Percentiles rank a stretch among this genome's conserved stretches.
These are phyloP conservation scores for Fonsecaea multimorphosa DNA, from an alignment of 2,329 filamentous ascomycete species.

Conservation along the genomic window DNA sequence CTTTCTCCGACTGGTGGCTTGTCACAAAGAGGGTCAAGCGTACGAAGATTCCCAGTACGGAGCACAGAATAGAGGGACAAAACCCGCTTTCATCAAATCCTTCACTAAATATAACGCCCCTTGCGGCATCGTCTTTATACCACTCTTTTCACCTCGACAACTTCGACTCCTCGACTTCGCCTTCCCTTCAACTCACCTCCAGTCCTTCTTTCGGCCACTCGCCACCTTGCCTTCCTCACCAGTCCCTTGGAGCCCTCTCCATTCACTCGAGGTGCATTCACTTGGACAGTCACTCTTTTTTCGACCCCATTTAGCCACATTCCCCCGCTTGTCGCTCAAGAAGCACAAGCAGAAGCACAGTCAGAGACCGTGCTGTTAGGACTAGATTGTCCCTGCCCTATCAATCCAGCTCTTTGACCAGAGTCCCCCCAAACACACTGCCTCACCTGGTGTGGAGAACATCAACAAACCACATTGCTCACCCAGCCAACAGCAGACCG, in stretches of 20 bases:
- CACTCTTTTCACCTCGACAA: constrained; percentile 14
- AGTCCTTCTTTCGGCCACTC: constrained; percentile 28
- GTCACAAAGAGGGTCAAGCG: constrained; percentile 10
- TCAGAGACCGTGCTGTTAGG: constrained; percentile 33
- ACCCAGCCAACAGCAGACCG: constrained; percentile 12
- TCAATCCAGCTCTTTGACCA: constrained; percentile 34
- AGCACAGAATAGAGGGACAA: background rate
- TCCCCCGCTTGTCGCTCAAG: constrained; percentile 6
- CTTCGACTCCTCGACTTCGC: constrained; percentile 17
- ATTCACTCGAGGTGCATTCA: constrained; percentile 33
- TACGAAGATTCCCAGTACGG: background rate
- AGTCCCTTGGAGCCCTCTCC: constrained; percentile 29
- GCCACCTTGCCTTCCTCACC: constrained; percentile 29
- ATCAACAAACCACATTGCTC: constrained; percentile 27
- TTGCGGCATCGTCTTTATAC: constrained; percentile 11
- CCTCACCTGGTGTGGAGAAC: constrained; percentile 36
- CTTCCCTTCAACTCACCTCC: constrained; percentile 20
- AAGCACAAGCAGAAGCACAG: constrained; percentile 27
- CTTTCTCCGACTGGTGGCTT: background rate
- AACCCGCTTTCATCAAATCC: background rate
- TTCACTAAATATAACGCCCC: constrained; percentile 19
- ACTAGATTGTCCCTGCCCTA: constrained; percentile 28
- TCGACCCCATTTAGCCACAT: constrained; percentile 8
- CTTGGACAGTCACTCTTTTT: constrained; percentile 30
- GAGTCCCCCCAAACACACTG: constrained; percentile 24